Evolutionary conservation across 306 rosid genomes (phyloP).

Genomic region (Prinsepia uniflora): DNA sequence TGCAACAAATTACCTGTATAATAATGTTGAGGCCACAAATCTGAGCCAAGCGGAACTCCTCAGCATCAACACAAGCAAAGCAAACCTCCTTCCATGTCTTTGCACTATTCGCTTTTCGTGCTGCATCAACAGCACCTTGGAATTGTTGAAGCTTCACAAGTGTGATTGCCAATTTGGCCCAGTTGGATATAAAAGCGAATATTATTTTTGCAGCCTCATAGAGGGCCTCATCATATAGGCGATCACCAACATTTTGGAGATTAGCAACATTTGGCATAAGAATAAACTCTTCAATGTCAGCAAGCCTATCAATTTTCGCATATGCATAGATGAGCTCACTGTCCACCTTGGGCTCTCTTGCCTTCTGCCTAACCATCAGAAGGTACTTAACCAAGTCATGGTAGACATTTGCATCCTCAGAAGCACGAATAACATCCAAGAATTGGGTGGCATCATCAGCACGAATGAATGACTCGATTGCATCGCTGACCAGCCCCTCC

Average conservation of each 20-base stretch:
- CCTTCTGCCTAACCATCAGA: constrained; percentile 96
- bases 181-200: constrained; percentile 87
- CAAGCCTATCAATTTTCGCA: constrained; percentile 93
- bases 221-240: constrained; percentile 84
- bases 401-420: constrained; percentile 74
- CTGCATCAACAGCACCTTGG: constrained; percentile 99
- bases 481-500: constrained; percentile 97
- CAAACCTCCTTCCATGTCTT: constrained; percentile 99
- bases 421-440: constrained; percentile 88
- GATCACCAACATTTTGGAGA: constrained; percentile 95
- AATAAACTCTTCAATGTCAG: constrained; percentile 95
- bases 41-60: constrained; percentile 99
- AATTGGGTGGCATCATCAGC: constrained; percentile 95
- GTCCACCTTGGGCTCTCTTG: constrained; percentile 95
- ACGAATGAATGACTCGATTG: constrained; percentile 92
- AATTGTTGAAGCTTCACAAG: constrained; percentile 92
- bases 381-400: constrained; percentile 93
- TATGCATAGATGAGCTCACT: constrained; percentile 98
- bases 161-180: constrained; percentile 96
- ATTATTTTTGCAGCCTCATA: constrained; percentile 98
- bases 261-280: constrained; percentile 99
- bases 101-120: constrained; percentile 96
- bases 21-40: constrained; percentile 98
- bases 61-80: constrained; percentile 98
- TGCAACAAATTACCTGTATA: constrained; percentile 58